Conservation (phyloP, 352 stramenopile genomes). For the Phytophthora uliginosa region DNA sequence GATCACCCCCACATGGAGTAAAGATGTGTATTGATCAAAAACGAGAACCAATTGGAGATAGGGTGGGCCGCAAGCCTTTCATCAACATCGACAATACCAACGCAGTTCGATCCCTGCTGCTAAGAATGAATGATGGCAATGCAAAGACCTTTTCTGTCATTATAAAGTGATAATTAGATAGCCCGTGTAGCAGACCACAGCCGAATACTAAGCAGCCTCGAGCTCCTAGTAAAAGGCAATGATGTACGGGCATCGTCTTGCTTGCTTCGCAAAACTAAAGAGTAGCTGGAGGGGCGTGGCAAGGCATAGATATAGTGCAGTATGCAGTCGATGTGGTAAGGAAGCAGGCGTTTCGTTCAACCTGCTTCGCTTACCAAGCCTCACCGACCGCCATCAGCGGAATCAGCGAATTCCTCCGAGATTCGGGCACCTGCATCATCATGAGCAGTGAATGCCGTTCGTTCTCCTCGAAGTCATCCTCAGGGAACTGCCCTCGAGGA, state of each 20-base stretch:
- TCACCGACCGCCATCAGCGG: slow-evolving; percentile 73
- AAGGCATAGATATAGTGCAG: slow-evolving; percentile 39
- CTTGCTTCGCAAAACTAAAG: slow-evolving; percentile 34
- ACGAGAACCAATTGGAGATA: slow-evolving; percentile 16
- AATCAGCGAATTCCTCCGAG: slow-evolving; percentile 57
- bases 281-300: slow-evolving; percentile 19
- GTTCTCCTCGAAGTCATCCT: slow-evolving; percentile 51
- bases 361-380: slow-evolving; percentile 32
- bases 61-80: slow-evolving; percentile 1
- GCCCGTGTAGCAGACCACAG: slow-evolving; percentile 7
- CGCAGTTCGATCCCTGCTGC: not conserved
- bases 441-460: slow-evolving; percentile 70
- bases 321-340: slow-evolving; percentile 20
- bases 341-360: not conserved
- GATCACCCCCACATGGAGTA: slow-evolving; percentile 71
- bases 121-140: slow-evolving; percentile 17
- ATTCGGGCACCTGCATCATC: slow-evolving; percentile 71
- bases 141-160: slow-evolving; percentile 19
- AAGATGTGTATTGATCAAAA: slow-evolving; percentile 27
- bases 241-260: slow-evolving; percentile 19
- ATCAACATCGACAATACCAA: slow-evolving; percentile 2
- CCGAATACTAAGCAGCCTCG: not conserved
- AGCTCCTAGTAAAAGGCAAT: not conserved
- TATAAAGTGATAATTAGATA: slow-evolving; percentile 38
- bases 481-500: slow-evolving; percentile 21